A percentile compares a stretch with the other conserved stretches of the same genome.
phyloP scores from a whole-genome alignment of 225 moss, liverwort and hornwort species.

The Neckera pumila region DNA sequence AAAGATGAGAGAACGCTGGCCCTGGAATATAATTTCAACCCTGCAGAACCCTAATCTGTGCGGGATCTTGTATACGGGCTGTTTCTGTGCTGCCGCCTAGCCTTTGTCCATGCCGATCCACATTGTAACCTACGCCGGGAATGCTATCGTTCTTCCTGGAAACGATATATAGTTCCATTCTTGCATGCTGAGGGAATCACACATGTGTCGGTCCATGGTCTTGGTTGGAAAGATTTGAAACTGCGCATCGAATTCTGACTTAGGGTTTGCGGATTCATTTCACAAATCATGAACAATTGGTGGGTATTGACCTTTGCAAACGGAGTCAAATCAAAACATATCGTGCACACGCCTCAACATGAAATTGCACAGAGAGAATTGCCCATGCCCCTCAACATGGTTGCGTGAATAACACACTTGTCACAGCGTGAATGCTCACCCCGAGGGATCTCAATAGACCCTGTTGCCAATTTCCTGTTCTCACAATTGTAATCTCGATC shows the following conservation, averaged over 20 bases:
- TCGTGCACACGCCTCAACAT: neutral
- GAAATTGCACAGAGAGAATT: neutral
- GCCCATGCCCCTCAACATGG: neutral
- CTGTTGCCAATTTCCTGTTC: neutral
- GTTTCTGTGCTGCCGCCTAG: neutral
- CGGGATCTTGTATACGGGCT: neutral
- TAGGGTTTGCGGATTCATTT: neutral
- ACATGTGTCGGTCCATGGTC: neutral
- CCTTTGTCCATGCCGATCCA: constrained; percentile 18
- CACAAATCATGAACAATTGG: neutral
- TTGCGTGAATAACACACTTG: neutral
- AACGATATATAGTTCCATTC: neutral
- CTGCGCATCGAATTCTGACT: neutral
- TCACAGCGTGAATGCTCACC: neutral
- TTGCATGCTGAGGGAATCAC: neutral
- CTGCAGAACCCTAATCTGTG: neutral
- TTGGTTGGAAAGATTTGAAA: neutral
- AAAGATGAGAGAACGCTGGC: neutral
- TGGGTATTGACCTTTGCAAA: neutral
- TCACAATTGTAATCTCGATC: neutral
- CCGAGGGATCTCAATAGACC: neutral
- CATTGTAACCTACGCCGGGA: neutral
- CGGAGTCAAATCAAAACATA: neutral
- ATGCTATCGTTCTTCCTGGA: neutral
- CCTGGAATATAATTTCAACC: neutral